Percentiles rank a stretch among this genome's conserved stretches.
Evolutionary conservation across 2,329 filamentous ascomycete genomes (phyloP).

Genomic region (Exophiala lecanii-corni): DNA sequence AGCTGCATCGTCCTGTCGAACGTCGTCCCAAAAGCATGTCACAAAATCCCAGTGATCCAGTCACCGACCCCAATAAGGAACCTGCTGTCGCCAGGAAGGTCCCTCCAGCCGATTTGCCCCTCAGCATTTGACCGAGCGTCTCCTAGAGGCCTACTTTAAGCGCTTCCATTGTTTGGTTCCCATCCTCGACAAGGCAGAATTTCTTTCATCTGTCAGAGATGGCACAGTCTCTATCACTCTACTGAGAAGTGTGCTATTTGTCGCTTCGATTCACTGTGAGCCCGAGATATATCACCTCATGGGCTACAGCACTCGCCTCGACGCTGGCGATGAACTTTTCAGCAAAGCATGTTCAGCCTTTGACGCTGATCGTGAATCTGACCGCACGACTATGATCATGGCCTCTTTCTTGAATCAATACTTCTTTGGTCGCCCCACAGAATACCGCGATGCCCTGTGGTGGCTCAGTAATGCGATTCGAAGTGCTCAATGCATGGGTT

Average conservation of each 20-base stretch:
- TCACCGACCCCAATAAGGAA: neutral
- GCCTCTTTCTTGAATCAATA: constrained; percentile 8
- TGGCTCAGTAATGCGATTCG: constrained; percentile 4
- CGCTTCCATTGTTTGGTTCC: constrained; percentile 25
- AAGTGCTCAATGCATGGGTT: constrained; percentile 5
- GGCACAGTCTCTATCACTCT: constrained; percentile 3
- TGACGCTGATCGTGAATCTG: neutral
- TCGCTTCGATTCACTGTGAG: constrained; percentile 9
- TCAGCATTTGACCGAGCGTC: constrained; percentile 2
- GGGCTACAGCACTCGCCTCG: constrained; percentile 5
- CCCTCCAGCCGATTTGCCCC: constrained; percentile 5
- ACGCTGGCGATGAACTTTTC: constrained; percentile 9
- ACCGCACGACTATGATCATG: constrained; percentile 5
- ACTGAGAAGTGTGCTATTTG: constrained; percentile 4
- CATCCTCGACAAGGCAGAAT: constrained; percentile 2
- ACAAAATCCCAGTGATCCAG: neutral
- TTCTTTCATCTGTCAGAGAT: neutral
- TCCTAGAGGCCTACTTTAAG: constrained; percentile 45
- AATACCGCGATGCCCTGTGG: constrained; percentile 7
- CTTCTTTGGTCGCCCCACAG: constrained; percentile 3
- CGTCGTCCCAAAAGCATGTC: neutral
- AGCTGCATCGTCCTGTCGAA: constrained; percentile 4
- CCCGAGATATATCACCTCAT: constrained; percentile 3
- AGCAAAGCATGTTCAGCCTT: constrained; percentile 3
- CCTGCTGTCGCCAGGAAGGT: neutral